phyloP scores from a whole-genome alignment of 257 asterid genomes.

The Solanum pinnatisectum region DNA sequence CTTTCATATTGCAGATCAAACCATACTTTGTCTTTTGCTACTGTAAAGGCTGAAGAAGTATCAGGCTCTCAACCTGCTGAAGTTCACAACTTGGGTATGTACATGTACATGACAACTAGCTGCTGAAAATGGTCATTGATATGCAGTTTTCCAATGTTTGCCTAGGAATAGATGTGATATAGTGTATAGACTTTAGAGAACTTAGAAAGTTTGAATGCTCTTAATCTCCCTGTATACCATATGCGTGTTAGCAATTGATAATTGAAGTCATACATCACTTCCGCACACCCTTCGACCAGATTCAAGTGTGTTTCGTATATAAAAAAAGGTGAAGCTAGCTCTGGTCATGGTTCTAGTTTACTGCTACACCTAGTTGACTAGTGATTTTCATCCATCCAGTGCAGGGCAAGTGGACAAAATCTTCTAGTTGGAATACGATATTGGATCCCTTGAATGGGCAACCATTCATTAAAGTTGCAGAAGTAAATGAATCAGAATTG shows the following conservation, averaged over 20 bases:
- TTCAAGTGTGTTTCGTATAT: background rate
- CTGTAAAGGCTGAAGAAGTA: constrained; percentile 62
- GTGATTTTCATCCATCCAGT: constrained; percentile 31
- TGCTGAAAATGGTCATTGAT: background rate
- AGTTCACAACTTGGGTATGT: constrained; percentile 77
- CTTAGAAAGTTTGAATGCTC: background rate
- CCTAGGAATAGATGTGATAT: background rate
- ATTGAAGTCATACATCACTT: background rate
- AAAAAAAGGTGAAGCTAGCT: background rate
- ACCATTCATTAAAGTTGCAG: constrained; percentile 73
- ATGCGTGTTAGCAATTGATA: background rate
- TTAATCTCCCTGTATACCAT: background rate
- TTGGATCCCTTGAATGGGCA: constrained; percentile 92
- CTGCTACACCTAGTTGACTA: background rate
- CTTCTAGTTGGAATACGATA: constrained; percentile 56
- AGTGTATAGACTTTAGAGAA: background rate
- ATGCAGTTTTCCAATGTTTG: background rate
- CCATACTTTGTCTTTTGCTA: constrained; percentile 63
- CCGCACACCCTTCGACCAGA: background rate
- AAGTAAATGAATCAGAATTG: constrained; percentile 64
- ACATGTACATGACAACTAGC: background rate
- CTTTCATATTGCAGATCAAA: constrained; percentile 26
- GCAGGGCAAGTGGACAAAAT: constrained; percentile 77
- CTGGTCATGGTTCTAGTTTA: background rate
- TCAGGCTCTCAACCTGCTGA: constrained; percentile 87